Base-by-base conservation (phyloP, 2,329 filamentous ascomycete species). In the Stachybotrys echinatus region DNA sequence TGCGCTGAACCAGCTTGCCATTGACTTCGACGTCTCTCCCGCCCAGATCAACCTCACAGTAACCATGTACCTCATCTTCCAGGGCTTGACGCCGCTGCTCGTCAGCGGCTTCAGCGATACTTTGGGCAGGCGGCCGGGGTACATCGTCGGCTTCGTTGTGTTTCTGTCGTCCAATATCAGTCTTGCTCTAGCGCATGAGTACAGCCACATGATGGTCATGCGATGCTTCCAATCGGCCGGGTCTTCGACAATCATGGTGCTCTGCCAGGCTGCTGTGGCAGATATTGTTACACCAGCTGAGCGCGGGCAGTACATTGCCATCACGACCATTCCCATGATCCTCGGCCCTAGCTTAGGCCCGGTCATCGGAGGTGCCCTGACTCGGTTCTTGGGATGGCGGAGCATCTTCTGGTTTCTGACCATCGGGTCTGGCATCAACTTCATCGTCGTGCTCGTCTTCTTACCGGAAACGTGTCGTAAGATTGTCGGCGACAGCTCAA, bases 61-160 rank as follows among this genome's bases (percentile, higher is more conserved):
- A 0, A 76, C 74, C 2, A 69, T 71, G 0, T 77, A 76, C 45
- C 64, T 76, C 50, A 72, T 83, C 20, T 74, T 82, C 34, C 80
- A 82, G 65, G 80, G 73, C 3, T 54, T 83, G 1, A 73, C 78
- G 0, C 80, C 80, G 0, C 72, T 70, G 21, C 63, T 81, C 39
- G 70, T 77, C 54, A 78, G 75, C 1, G 71, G 73, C 14, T 61
- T 80, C 8, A 74, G 75, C 1, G 76, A 80, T 53, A 63, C 64
- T 0, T 53, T 71, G 6, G 76, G 76, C 0, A 68, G 76, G 3
- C 67, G 76, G 14, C 62, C 66, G 0, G 67, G 72, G n/a, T 76
- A 73, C 50, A 65, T 70, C 14, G 67, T 65, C 21, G 74, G 73
- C 2, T 74, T 80, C 31, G 27, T 64, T 20, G 68, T 79, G 6